These are phyloP conservation scores for Neurospora tetraspora DNA, from an alignment of 495 filamentous ascomycete genomes.

Conservation along the genomic window DNA sequence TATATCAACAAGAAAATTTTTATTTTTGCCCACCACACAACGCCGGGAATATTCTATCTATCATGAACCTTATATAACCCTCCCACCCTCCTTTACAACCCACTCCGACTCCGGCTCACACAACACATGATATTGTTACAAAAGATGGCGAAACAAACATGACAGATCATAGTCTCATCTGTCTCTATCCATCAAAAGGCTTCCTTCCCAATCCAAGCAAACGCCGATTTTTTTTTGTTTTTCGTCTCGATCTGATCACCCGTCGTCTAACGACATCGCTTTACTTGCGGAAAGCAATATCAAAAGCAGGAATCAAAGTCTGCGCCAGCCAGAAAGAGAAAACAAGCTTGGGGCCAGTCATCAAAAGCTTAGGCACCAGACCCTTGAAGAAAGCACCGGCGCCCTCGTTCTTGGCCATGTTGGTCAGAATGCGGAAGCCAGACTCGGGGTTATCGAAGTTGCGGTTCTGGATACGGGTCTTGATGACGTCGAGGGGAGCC, in stretches of 20 bases:
- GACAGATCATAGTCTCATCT: background rate
- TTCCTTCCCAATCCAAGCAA: background rate
- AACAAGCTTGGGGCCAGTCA: conserved; percentile 97
- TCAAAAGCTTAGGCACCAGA: conserved; percentile 87
- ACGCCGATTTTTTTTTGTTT: background rate
- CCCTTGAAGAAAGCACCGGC: conserved; percentile 91
- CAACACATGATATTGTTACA: background rate
- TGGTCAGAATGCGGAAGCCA: conserved; percentile 76
- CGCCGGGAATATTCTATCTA: background rate
- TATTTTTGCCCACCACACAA: background rate
- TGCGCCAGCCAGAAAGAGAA: conserved; percentile 99
- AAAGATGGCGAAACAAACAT: background rate
- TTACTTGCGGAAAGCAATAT: conserved; percentile 17
- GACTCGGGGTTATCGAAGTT: conserved; percentile 97
- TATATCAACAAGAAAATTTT: background rate
- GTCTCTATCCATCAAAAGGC: background rate
- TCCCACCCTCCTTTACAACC: background rate
- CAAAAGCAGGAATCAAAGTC: conserved; percentile 66
- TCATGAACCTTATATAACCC: background rate
- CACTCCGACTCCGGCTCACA: background rate
- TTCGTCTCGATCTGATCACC: background rate
- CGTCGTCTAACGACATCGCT: background rate
- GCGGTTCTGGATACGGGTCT: conserved; percentile 97
- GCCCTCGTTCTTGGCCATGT: conserved; percentile 88
- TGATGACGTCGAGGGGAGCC: conserved; percentile 95